Evolutionary conservation across 2,329 filamentous ascomycete genomes (phyloP), one percentile per base, ranked within the genome.

Genomic region (Dothidotthia symphoricarpi): DNA sequence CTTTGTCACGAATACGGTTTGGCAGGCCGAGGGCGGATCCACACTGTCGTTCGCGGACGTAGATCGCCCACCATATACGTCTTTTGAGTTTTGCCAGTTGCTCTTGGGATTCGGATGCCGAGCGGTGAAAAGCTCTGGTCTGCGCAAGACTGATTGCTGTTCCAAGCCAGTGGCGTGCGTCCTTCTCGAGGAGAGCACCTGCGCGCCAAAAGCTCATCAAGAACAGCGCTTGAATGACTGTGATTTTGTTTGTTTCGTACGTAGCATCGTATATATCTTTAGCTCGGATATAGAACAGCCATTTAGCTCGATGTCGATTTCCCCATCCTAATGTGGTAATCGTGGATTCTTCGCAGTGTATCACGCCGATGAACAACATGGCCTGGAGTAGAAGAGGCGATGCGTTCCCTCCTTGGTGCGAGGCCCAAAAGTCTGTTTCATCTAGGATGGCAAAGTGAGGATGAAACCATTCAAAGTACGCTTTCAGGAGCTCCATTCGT

Each of bases 401-500:
- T 2, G 78, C 62, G 1, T 60, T 67, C 8, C 68, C 66, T 8
- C 64, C 60, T 6, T 57, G 57, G 26, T 75, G 69, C 2, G 61
- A 58, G 2, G 60, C 54, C 36, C 69, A 64, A 7, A 77, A 60
- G 0, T 70, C 68, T 1, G 61, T 59, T 3, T 74, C 69, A 45
- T 79, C 74, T 1, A 80, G 47, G 10, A 80, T 68, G 0, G 77
- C 75, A 31, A 78, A 80, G 36, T 74, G 75, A 0, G 77, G 75
- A 45, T 80, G 77, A 35, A 78, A 79, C 70, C 75, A 77, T 15
- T 67, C 62, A 37, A 80, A 80, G 57, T 78, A 80, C 0, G 75
- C 75, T 13, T 69, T 61, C 1, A 79, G 50, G 0, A 76, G 62
- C 1, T 65, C 65, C 3, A 72, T 60, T 28, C 71, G 70, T 13